Conservation (phyloP, 225 moss, liverwort and hornwort species). For the Polytrichum commune region DNA sequence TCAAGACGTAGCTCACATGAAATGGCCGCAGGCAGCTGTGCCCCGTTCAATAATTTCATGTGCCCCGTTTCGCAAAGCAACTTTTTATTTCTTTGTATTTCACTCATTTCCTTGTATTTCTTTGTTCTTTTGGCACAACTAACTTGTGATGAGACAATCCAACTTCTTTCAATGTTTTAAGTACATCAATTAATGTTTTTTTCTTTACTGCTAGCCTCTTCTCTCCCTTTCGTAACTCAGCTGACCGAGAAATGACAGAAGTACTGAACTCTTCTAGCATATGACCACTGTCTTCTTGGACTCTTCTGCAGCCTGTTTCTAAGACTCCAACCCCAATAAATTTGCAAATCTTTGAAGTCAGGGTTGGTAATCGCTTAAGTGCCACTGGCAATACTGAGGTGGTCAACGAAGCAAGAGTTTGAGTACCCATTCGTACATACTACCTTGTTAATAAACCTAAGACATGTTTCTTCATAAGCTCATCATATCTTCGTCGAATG, state of each 20-base stretch:
- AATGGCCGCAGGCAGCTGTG: no score
- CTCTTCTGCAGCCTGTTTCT: conserved; percentile 38
- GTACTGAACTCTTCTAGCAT: conserved; percentile 59
- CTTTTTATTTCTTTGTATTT: no score
- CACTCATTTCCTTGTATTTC: conserved; percentile 43
- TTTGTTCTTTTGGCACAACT: conserved; percentile 76
- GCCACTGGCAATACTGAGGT: conserved; percentile 23
- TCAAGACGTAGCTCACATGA: no score
- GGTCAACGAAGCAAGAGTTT: conserved; percentile 45
- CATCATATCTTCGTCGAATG: conserved; percentile 79
- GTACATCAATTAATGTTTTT: conserved; percentile 81
- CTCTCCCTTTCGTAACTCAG: conserved; percentile 73
- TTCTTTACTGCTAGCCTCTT: conserved; percentile 84
- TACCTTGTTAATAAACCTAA: conserved; percentile 52
- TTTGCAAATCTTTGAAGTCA: conserved; percentile 59
- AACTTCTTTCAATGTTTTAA: conserved; percentile 59
- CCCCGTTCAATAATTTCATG: no score
- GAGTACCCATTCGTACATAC: conserved; percentile 53
- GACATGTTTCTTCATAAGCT: conserved; percentile 44
- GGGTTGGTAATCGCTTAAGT: conserved; percentile 48
- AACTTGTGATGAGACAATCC: conserved; percentile 83
- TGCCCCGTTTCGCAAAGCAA: no score
- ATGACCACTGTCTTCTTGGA: conserved; percentile 36
- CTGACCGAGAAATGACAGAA: conserved; percentile 72
- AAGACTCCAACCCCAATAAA: conserved; percentile 60